A percentile compares a stretch with the other conserved stretches of the same genome.
These are phyloP conservation scores for Xylaria sp. DNA, from an alignment of 2,329 filamentous ascomycete genomes.

Conservation along the genomic window DNA sequence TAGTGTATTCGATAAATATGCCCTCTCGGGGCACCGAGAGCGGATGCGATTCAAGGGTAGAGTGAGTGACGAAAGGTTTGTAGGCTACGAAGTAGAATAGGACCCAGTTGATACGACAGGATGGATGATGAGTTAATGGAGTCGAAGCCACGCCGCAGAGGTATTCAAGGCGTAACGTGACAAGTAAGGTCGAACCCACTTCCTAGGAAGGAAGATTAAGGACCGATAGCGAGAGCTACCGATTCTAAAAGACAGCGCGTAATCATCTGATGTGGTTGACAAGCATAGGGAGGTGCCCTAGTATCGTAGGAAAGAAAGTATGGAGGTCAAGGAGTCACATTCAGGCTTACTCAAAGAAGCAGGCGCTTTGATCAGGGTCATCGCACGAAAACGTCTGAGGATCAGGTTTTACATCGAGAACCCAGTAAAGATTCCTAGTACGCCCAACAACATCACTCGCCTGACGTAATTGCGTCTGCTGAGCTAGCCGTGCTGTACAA, in stretches of 20 bases:
- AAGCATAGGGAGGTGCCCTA: neutral
- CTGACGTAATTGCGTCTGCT: neutral
- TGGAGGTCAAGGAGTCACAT: neutral
- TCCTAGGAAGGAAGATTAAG: neutral
- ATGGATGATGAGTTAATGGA: constrained; percentile 2
- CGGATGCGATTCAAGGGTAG: neutral
- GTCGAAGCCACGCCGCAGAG: constrained; percentile 1
- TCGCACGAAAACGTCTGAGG: neutral
- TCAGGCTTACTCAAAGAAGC: neutral
- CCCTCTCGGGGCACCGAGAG: constrained; percentile 20
- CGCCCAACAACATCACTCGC: neutral
- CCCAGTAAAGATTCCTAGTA: neutral
- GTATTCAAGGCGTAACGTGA: constrained; percentile 9
- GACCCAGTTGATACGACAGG: neutral
- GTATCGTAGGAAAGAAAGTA: neutral
- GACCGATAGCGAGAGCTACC: neutral
- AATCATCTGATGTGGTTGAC: too few species aligned
- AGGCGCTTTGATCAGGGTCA: neutral
- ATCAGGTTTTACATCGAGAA: neutral
- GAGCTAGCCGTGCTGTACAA: neutral
- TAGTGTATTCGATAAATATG: neutral
- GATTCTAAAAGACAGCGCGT: too few species aligned
- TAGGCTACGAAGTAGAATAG: constrained; percentile 2
- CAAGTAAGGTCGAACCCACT: neutral
- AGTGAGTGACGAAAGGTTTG: constrained; percentile 7